Evolutionary conservation across 129 eudicot species (phyloP), one percentile per base, ranked within the genome.

Genomic region (Sambucus nigra): DNA sequence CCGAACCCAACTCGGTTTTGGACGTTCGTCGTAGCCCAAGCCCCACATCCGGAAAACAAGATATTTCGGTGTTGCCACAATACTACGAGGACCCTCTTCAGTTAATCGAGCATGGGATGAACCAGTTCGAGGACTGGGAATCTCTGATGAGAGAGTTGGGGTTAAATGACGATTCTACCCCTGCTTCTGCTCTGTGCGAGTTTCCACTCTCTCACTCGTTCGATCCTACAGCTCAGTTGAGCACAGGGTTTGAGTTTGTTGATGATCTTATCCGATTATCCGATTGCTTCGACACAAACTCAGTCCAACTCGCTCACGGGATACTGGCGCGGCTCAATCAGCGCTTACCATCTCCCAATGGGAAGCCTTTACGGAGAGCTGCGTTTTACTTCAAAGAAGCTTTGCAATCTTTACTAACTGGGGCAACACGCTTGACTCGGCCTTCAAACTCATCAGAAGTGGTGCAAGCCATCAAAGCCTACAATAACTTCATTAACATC

Each of bases 351-450:
- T 66, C 80, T 3, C 84, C 94, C 0, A 40, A 68, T 2, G 95
- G 94, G 4, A 86, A 77, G 31, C 80, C 95, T 15, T 82, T 92
- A 52, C 99, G 86, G 31, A 49, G 96, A 56, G 99, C 96, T 2
- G 89, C 91, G 28, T 92, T 77, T 62, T 92, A 86, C 70, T 92
- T 92, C 77, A 92, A 92, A 61, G 94, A 92, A 56, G 99, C 99
- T 0, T 85, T 92, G 2, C 85, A 86, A 49, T 63, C 81, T n/a
- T 73, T 82, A 8, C 79, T 81, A 64, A 67, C 85, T 18, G 94
- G 86, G 31, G 68, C 91, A 31, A 65, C 80, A 44, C 71, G 75
- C 47, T 55, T 71, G 55, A 57, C 77, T 59, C 81, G 57, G 25
- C 75, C 88, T 0, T 67, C 73, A 1, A 50, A 57, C n/a, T 76